Conservation (phyloP, 139 green algal species). For the Medakamo hakoo region DNA sequence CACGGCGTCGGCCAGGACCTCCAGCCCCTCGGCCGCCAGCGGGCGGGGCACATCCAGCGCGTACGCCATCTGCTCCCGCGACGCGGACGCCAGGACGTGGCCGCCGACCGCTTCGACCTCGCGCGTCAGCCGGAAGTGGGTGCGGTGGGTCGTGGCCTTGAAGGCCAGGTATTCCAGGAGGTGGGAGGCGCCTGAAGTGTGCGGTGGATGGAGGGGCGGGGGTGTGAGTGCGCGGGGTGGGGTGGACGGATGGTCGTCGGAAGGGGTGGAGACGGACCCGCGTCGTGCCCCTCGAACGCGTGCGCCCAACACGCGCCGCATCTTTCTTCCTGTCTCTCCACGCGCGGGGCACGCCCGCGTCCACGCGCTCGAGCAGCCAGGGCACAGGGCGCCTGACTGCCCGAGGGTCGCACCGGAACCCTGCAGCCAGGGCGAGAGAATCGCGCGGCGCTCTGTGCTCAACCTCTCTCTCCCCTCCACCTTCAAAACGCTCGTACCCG, state of each 20-base stretch:
- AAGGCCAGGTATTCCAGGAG: conserved; percentile 89
- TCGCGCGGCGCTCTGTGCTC: background rate
- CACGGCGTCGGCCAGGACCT: conserved; percentile 78
- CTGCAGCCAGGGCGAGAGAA: too few relatives aligned
- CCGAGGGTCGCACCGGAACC: too few relatives aligned
- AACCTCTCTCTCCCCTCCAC: background rate
- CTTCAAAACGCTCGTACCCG: conserved; percentile 15
- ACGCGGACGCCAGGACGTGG: conserved; percentile 63
- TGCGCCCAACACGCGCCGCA: too few relatives aligned
- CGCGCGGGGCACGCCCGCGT: too few relatives aligned
- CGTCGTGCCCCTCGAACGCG: too few relatives aligned
- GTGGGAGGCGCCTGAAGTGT: conserved; percentile 48
- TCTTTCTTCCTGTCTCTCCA: too few relatives aligned
- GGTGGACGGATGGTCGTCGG: background rate
- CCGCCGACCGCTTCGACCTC: conserved; percentile 79
- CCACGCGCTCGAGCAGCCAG: too few relatives aligned
- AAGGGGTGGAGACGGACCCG: background rate
- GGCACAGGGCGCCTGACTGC: too few relatives aligned
- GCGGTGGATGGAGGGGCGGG: background rate
- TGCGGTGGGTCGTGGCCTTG: conserved; percentile 66
- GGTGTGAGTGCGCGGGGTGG: background rate
- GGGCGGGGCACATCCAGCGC: conserved; percentile 72
- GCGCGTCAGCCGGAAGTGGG: conserved; percentile 49
- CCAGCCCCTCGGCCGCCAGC: conserved; percentile 57
- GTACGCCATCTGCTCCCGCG: conserved; percentile 64